phyloP scores from a whole-genome alignment of 495 filamentous ascomycete species.

The Aspergillus funiculosus region DNA sequence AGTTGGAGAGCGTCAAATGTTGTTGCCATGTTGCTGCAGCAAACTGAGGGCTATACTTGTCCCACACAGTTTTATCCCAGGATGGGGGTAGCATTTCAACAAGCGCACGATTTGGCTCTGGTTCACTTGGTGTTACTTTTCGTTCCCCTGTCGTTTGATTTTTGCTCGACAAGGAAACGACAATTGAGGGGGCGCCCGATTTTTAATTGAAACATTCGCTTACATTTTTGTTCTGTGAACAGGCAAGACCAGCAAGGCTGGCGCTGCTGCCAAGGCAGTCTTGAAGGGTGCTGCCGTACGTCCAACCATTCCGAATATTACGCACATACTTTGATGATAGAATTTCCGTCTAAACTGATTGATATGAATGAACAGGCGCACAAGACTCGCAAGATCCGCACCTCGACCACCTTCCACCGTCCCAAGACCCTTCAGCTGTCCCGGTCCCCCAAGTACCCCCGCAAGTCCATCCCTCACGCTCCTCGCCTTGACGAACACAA shows the following conservation, averaged over 20 bases:
- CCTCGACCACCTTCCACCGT: constrained; percentile 92
- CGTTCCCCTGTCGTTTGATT: too few species aligned
- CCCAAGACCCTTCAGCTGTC: constrained; percentile 90
- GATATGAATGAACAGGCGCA: constrained; percentile 53
- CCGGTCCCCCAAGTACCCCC: constrained; percentile 91
- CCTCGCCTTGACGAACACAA: constrained; percentile 91
- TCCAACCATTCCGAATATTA: constrained; percentile 10
- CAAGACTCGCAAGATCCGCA: constrained; percentile 88
- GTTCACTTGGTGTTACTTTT: background rate
- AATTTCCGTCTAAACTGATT: constrained; percentile 15
- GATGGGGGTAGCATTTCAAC: background rate
- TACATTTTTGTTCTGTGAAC: constrained; percentile 23
- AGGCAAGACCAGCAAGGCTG: constrained; percentile 79
- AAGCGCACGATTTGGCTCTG: background rate
- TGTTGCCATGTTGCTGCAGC: background rate
- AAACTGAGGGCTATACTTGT: background rate
- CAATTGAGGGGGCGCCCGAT: background rate
- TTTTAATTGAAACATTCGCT: constrained; percentile 7
- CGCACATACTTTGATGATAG: background rate
- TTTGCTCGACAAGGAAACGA: background rate
- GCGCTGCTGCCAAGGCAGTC: constrained; percentile 86
- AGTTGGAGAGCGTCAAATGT: constrained; percentile 6
- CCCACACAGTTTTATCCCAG: background rate
- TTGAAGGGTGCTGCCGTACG: constrained; percentile 72
- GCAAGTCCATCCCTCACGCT: constrained; percentile 84